These are phyloP conservation scores for Hypoxylon rickii DNA, from an alignment of 495 filamentous ascomycete species.

Conservation along the genomic window DNA sequence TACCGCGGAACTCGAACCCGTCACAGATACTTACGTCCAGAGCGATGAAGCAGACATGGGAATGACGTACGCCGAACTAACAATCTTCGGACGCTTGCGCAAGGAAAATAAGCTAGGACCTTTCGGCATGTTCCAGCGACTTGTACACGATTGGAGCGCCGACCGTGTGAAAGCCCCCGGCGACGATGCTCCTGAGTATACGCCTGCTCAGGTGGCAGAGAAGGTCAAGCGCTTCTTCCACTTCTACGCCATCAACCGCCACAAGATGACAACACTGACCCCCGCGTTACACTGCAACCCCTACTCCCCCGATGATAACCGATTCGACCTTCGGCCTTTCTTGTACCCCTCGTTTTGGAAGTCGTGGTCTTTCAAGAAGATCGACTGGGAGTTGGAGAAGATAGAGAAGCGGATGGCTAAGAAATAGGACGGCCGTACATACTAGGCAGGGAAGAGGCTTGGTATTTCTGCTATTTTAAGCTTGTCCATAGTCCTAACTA, in stretches of 20 bases:
- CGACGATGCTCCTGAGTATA: constrained; percentile 40
- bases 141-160: constrained; percentile 72
- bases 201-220: constrained; percentile 50
- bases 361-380: constrained; percentile 58
- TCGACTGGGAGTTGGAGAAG: constrained; percentile 51
- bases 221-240: constrained; percentile 75
- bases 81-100: constrained; percentile 63
- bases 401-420: constrained; percentile 29
- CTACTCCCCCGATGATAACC: constrained; percentile 50
- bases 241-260: constrained; percentile 56
- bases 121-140: constrained; percentile 68
- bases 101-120: constrained; percentile 77
- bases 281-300: constrained; percentile 51
- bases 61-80: constrained; percentile 61
- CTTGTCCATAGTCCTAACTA: too few relatives aligned
- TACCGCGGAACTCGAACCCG: constrained; percentile 84
- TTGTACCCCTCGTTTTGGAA: constrained; percentile 54
- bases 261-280: constrained; percentile 50
- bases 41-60: constrained; percentile 64
- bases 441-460: too few relatives aligned
- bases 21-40: constrained; percentile 68
- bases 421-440: too few relatives aligned
- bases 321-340: constrained; percentile 49
- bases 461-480: too few relatives aligned
- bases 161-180: constrained; percentile 38